These are phyloP conservation scores for Epichloe amarillans DNA, from an alignment of 2,329 filamentous ascomycete species.

Conservation along the genomic window DNA sequence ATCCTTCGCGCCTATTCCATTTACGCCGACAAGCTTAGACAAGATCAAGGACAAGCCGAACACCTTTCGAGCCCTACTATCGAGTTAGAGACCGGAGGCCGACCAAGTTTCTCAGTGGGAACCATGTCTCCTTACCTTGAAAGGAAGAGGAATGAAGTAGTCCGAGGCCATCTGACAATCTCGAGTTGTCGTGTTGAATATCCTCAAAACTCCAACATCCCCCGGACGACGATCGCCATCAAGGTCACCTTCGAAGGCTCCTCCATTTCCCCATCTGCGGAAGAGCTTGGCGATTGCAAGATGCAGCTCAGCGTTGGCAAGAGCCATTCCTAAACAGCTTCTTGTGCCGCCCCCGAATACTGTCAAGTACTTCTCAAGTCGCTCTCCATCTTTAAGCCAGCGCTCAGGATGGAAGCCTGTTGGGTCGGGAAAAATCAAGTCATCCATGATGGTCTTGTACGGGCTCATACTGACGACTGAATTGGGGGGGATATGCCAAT, in stretches of 20 bases:
- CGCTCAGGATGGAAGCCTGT: conserved; percentile 22
- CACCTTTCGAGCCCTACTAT: conserved; percentile 19
- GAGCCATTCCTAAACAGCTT: conserved; percentile 23
- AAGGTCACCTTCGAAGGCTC: conserved; percentile 16
- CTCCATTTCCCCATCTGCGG: conserved; percentile 23
- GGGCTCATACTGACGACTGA: conserved; percentile 25
- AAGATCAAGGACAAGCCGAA: conserved; percentile 20
- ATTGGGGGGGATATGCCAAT: conserved; percentile 20
- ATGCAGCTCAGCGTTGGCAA: conserved; percentile 26
- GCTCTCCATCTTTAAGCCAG: conserved; percentile 19
- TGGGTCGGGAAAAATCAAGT: conserved; percentile 19
- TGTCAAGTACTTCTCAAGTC: conserved; percentile 20
- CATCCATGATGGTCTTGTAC: conserved; percentile 22
- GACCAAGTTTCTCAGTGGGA: too few relatives aligned
- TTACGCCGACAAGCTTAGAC: not conserved
- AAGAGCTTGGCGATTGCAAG: conserved; percentile 24
- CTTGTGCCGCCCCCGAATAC: conserved; percentile 24
- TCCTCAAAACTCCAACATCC: conserved; percentile 20
- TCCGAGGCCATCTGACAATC: conserved; percentile 25
- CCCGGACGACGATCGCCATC: conserved; percentile 20
- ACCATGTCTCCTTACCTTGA: conserved; percentile 15
- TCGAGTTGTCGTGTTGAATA: conserved; percentile 21
- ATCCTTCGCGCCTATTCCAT: too few relatives aligned
- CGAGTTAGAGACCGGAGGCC: conserved; percentile 1
- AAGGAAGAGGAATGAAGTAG: conserved; percentile 26